Base-by-base conservation (phyloP, 768 basidiomycete genomes). In the Antrodiella citrinella region DNA sequence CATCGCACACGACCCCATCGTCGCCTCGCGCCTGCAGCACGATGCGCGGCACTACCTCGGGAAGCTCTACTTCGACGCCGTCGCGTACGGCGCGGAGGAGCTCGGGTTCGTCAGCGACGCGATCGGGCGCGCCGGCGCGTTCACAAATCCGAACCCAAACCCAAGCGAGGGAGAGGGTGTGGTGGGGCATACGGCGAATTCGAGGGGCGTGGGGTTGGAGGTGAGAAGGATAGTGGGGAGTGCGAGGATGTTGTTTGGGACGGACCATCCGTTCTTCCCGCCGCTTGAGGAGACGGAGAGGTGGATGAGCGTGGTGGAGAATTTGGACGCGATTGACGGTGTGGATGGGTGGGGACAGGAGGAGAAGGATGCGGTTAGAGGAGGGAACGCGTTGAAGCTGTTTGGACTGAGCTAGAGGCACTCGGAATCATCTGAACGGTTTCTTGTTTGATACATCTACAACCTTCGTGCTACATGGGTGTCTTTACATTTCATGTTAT, bases 211-310 rank as follows among this genome's bases (percentile, higher is more conserved):
- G 38, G 57, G 59, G 5, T 57, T 51, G 21, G 59, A 66, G 26
- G 68, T 70, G 54, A 64, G 74, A 56, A 71, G 66, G 52, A 18
- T 5, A 19, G 38, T 66, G 45, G 84, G 84, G 26, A 82, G 78
- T 53, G 68, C 69, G 51, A 71, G 76, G 58, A 76, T 89, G 72
- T 60, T 91, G 30, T 92, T 90, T 58, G 91, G 91, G 19, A 91
- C 90, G 24, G 91, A 92, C 61, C 86, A 92, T 63, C 91, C 89
- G 0, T 92, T 92, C 73, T 93, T 93, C 69, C 91, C 91, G 13
- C 91, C 91, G 2, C 73, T 92, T 35, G 67, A 71, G 53, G 67
- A 70, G 44, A 74, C 71, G 41, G 79, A 81, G 52, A 89, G 81
- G 61, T 93, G 91, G 91, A 76, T 70, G 66, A 90, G 87, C 59